Evolutionary conservation across 768 basidiomycete genomes (phyloP).

Genomic region (Psilocybe tampanensis): DNA sequence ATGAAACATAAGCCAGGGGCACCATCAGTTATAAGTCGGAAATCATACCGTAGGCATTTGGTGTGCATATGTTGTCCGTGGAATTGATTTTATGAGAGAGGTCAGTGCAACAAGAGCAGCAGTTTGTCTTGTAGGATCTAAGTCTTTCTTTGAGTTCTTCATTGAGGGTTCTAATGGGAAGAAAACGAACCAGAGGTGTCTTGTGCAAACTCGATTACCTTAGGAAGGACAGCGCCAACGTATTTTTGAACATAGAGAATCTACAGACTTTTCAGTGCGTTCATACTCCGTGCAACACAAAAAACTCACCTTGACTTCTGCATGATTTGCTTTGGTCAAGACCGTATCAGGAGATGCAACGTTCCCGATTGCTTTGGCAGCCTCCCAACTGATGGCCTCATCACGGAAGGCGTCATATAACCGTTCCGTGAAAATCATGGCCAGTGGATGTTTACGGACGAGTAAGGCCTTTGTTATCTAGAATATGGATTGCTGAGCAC

Average conservation of each 20-base stretch:
- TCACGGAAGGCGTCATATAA: conserved; percentile 78
- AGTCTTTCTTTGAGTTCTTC: neutral
- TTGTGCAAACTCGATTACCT: conserved; percentile 69
- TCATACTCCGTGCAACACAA: neutral
- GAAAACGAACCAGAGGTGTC: conserved; percentile 48
- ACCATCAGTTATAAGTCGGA: conserved; percentile 1
- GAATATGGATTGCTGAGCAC: neutral
- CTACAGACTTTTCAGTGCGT: conserved; percentile 35
- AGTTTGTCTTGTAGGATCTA: conserved; percentile 57
- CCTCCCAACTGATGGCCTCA: conserved; percentile 62
- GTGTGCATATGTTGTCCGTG: conserved; percentile 70
- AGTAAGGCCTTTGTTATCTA: conserved; percentile 83
- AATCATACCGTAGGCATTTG: conserved; percentile 67
- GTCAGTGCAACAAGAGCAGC: conserved; percentile 85
- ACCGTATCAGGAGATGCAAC: conserved; percentile 62
- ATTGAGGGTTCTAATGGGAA: neutral
- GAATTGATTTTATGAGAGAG: conserved; percentile 77
- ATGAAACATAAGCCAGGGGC: neutral
- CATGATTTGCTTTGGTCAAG: conserved; percentile 77
- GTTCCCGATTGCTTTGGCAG: conserved; percentile 74
- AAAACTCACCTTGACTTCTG: conserved; percentile 68
- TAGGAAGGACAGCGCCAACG: conserved; percentile 71
- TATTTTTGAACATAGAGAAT: conserved; percentile 78
- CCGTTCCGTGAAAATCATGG: conserved; percentile 56
- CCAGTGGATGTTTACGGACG: conserved; percentile 67